Conservation (phyloP, 2,329 filamentous ascomycete species). For the Scolecobasidium constrictum region DNA sequence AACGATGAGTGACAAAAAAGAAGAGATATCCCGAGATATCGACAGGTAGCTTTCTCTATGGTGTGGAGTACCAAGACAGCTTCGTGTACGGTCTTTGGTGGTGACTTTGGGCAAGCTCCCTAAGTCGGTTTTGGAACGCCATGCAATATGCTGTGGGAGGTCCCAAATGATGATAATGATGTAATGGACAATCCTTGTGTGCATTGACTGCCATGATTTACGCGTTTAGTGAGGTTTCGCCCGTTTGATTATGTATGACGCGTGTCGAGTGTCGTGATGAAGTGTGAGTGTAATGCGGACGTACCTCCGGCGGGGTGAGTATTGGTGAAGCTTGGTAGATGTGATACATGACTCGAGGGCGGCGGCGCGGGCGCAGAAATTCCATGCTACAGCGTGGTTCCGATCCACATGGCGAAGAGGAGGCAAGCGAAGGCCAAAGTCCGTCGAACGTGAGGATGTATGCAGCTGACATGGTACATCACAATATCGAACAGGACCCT, state of each 20-base stretch:
- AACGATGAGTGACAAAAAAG: too few relatives aligned
- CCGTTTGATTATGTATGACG: background rate
- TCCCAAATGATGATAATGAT: too few relatives aligned
- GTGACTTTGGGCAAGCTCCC: background rate
- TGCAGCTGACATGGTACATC: background rate
- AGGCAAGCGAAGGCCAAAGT: conserved; percentile 4
- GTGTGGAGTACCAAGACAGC: background rate
- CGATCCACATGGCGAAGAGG: conserved; percentile 1
- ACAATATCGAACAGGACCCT: conserved; percentile 8
- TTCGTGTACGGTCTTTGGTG: background rate
- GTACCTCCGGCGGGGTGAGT: background rate
- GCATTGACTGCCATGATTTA: too few relatives aligned
- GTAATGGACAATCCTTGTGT: too few relatives aligned
- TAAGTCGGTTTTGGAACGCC: background rate
- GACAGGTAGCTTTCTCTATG: background rate
- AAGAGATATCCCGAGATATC: background rate
- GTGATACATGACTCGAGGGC: too few relatives aligned
- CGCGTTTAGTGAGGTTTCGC: background rate
- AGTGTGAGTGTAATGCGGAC: background rate
- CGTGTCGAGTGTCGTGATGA: background rate
- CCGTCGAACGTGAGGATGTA: conserved; percentile 4
- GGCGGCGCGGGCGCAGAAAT: too few relatives aligned
- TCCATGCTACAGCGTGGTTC: conserved; percentile 6
- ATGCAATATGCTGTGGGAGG: too few relatives aligned
- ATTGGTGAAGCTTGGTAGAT: background rate